Evolutionary conservation across 768 basidiomycete species (phyloP), one percentile per base, ranked within the genome.

Genomic region (Boletellus ananas): DNA sequence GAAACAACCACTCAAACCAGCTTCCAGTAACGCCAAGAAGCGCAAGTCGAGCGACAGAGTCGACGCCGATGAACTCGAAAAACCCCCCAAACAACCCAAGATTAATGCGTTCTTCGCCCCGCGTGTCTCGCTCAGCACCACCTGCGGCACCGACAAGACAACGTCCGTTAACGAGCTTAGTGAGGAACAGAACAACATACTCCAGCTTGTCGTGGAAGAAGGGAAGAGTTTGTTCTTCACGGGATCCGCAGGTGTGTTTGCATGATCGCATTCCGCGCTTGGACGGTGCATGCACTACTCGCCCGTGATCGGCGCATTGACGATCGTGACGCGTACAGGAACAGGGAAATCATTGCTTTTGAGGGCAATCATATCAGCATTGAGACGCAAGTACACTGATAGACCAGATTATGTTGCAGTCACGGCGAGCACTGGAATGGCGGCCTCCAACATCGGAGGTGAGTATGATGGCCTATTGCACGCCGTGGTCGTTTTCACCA

Each of bases 321-420:
- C 23, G 3, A 31, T 43, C 18, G 42, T 10, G 13, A 12, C 1
- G 44, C 29, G 35, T 23, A 47, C 29, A 84, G 83, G 83, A 17
- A 84, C 83, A 3, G 83, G 83, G 16, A 85, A 85, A 59, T 84
- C 83, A 0, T 69, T n/a, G n/a, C n/a, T n/a, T n/a, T n/a, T n/a
- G n/a, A 3, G 83, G 83, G 16, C 84, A 85, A 59, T 84, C 83
- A 0, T 69, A 57, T 56, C 67, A 0, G 70, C 74, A 0, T 70
- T 85, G 16, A 71, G 73, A 34, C 65, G 63, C 49, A 74, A 73
- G 51, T 63, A 70, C 48, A 60, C 62, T 9, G 56, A 38, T 40
- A 61, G 27, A 58, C 52, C 66, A 0, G 70, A 71, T 31, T 62
- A 59, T 6, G 65, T 79, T 12, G 74, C 72, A 1, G 70, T 80